Percentiles rank a stretch among this genome's conserved stretches.
These are phyloP conservation scores for Podila horticola DNA, from an alignment of 192 early-diverging fungal species.

Conservation along the genomic window DNA sequence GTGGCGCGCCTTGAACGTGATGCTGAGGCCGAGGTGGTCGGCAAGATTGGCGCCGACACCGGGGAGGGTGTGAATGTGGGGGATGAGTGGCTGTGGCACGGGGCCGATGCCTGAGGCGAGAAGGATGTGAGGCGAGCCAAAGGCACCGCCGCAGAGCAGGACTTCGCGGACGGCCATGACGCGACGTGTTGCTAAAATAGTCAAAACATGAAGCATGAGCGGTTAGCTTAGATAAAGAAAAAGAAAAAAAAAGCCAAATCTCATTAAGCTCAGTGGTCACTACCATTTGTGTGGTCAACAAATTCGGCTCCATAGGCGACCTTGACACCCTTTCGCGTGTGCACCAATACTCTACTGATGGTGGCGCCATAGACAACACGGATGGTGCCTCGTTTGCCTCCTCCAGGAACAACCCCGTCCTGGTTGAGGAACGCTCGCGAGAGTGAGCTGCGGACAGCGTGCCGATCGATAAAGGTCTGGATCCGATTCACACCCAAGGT, in stretches of 20 bases:
- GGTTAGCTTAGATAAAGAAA: background rate
- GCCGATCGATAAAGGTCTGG: constrained; percentile 36
- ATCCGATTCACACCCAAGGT: constrained; percentile 30
- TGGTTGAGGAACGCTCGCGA: constrained; percentile 31
- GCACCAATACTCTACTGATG: constrained; percentile 11
- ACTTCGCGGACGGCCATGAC: constrained; percentile 44
- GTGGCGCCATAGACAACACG: constrained; percentile 31
- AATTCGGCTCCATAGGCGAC: constrained; percentile 39
- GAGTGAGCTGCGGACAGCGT: constrained; percentile 40
- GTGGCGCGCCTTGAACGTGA: background rate
- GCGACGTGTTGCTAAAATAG: constrained; percentile 15
- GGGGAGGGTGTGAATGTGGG: constrained; percentile 13
- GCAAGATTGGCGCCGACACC: constrained; percentile 42
- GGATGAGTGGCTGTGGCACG: background rate
- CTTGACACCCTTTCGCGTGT: constrained; percentile 15
- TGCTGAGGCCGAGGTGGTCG: constrained; percentile 22
- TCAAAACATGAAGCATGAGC: background rate
- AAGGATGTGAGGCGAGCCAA: constrained; percentile 34
- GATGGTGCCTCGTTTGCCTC: constrained; percentile 18
- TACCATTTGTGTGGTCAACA: constrained; percentile 33
- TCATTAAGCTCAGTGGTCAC: background rate
- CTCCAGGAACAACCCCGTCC: constrained; percentile 22
- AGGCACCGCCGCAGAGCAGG: constrained; percentile 39
- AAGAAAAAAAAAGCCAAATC: background rate
- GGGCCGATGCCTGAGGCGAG: constrained; percentile 44